Percentiles rank a stretch among this genome's conserved stretches.
These are phyloP conservation scores for Salvia miltiorrhiza DNA, from an alignment of 257 asterid species.

Conservation along the genomic window DNA sequence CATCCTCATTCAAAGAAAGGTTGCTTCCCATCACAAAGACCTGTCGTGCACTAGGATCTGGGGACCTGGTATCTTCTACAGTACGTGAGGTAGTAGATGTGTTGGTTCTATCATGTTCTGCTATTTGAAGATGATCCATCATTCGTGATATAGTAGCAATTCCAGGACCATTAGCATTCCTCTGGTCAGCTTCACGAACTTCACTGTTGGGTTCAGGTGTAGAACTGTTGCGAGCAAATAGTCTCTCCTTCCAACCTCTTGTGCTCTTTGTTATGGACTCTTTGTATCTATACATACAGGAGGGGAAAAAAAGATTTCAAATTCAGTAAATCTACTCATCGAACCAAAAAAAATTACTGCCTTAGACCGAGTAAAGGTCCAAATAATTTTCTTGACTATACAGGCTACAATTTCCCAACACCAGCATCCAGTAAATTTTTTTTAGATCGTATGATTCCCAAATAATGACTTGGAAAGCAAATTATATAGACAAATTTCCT, in stretches of 20 bases:
- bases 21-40: constrained; percentile 22
- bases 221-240: constrained; percentile 65
- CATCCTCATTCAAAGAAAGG: constrained; percentile 38
- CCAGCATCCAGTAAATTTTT: not conserved
- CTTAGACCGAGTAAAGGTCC: not conserved
- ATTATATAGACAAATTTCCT: not conserved
- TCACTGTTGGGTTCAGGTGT: constrained; percentile 43
- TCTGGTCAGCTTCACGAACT: constrained; percentile 33
- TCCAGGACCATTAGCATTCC: constrained; percentile 32
- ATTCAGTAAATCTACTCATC: not conserved
- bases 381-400: not conserved
- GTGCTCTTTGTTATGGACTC: constrained; percentile 86
- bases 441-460: not conserved
- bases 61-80: constrained; percentile 27
- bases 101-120: constrained; percentile 39
- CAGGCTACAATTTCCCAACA: not conserved
- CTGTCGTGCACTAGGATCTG: constrained; percentile 26
- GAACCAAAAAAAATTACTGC: not conserved
- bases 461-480: not conserved
- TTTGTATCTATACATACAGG: constrained; percentile 50
- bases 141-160: constrained; percentile 44
- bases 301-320: not conserved
- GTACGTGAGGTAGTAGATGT: constrained; percentile 34
- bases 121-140: constrained; percentile 64
- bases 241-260: constrained; percentile 92